phyloP scores from a whole-genome alignment of 176 grass and related monocot species.

The Panicum miliaceum region DNA sequence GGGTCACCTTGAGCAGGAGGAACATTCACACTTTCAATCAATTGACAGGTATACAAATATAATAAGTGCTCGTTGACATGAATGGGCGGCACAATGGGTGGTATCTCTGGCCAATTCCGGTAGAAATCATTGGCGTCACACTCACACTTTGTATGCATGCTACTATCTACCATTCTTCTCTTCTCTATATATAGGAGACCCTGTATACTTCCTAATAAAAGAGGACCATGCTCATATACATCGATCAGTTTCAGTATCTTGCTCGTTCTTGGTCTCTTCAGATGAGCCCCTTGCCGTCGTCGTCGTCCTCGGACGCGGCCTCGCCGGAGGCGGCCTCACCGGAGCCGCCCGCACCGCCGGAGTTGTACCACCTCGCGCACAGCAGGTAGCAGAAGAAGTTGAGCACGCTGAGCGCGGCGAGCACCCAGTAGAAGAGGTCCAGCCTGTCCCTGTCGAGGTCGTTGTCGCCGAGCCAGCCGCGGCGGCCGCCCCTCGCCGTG shows the following conservation, averaged over 20 bases:
- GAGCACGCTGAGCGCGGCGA: conserved; percentile 55
- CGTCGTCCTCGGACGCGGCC: not conserved
- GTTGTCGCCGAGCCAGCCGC: conserved; percentile 60
- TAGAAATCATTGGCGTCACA: not conserved
- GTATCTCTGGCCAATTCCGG: not conserved
- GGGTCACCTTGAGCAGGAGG: too few relatives aligned
- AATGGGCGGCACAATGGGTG: too few relatives aligned
- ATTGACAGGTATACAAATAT: not conserved
- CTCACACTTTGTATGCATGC: not conserved
- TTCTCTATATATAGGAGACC: not conserved
- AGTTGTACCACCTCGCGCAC: conserved; percentile 57
- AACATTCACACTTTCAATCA: not conserved
- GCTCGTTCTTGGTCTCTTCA: not conserved
- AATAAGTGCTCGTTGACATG: too few relatives aligned
- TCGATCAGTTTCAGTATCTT: conserved; percentile 15
- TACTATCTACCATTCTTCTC: not conserved
- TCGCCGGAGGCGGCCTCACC: not conserved
- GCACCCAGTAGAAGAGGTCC: conserved; percentile 56
- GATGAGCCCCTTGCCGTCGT: conserved; percentile 19
- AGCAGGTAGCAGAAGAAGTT: conserved; percentile 73
- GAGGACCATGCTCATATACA: not conserved
- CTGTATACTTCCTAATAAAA: not conserved
- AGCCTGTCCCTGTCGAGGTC: conserved; percentile 73
- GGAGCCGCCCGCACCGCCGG: not conserved
- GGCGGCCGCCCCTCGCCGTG: conserved; percentile 12